These are phyloP conservation scores for Mycena floridula DNA, from an alignment of 768 basidiomycete species.

Conservation along the genomic window DNA sequence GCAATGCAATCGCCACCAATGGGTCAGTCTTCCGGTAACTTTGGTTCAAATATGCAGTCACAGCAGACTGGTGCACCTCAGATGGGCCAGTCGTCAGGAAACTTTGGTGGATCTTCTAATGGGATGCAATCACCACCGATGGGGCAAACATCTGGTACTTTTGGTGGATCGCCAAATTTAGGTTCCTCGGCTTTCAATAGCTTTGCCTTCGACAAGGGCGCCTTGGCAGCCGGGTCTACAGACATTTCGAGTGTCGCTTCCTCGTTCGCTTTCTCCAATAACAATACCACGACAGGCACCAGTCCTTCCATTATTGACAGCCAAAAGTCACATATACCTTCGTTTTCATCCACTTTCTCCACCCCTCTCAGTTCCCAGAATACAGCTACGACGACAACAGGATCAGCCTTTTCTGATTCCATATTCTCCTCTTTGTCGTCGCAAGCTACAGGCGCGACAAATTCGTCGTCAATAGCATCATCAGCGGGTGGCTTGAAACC, in stretches of 20 bases:
- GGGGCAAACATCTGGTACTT: no score
- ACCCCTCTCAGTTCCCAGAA: conserved; percentile 22
- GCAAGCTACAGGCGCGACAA: conserved; percentile 44
- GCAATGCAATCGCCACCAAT: no score
- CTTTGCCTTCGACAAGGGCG: conserved; percentile 33
- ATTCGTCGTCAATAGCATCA: conserved; percentile 22
- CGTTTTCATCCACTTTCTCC: conserved; percentile 8
- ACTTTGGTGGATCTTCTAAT: no score
- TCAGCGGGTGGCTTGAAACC: conserved; percentile 33
- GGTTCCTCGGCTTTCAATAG: conserved; percentile 16
- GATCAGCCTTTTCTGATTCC: conserved; percentile 42
- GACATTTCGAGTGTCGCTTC: conserved; percentile 69
- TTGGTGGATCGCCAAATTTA: conserved; percentile 11
- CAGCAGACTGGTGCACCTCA: conserved; percentile 12
- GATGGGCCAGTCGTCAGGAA: no score
- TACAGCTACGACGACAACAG: conserved; percentile 30
- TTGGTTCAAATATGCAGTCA: conserved; percentile 10
- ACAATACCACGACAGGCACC: conserved; percentile 13
- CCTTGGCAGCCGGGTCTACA: conserved; percentile 39
- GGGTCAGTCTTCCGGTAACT: no score
- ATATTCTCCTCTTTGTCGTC: conserved; percentile 41
- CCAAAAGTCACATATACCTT: conserved; percentile 4
- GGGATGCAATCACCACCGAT: no score
- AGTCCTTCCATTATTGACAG: conserved; percentile 8
- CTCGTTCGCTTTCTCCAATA: conserved; percentile 50